Base-by-base conservation (phyloP, 306 rosid species). In the Delonix regia region DNA sequence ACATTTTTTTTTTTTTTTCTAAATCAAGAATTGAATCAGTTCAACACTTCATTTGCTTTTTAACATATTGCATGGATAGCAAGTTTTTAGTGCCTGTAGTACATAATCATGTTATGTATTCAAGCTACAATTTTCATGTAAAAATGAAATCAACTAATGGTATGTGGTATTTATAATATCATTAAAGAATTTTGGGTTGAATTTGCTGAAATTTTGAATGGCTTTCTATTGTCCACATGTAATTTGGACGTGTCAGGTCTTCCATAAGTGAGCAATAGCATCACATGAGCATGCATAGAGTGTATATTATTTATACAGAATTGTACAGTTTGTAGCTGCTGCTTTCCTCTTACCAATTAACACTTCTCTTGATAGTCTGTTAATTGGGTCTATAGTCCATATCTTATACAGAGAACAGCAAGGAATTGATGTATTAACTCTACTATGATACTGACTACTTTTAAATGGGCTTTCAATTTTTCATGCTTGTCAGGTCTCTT, bases 391-490 rank as follows among this genome's bases (percentile, higher is more conserved):
- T 19, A 21, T 51, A n/a, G 41, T 63, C 33, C 16, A 13, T 51
- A 39, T 55, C 47, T 70, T 15, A 55, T 47, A 48, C 25, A 62
- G 55, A 78, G 49, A 61, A 33, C 30, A 52, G 9, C 42, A 77
- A 79, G 65, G 76, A 52, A 42, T 74, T 73, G 72, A 52, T 41
- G 74, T 81, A 5, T 82, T 59, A 72, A 69, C 69, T 55, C 34
- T 44, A 49, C 3, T 74, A 74, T 47, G 21, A 70, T 81, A 13
- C 67, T 74, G 49, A 52, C 27, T 39, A 55, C 69, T 74, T 63
- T 82, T 64, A 71, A 49, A 75, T 49, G 78, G 80, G 73, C n/a
- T n/a, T n/a, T n/a, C n/a, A n/a, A n/a, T n/a, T 15, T 55, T 71
- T 82, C 64, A 49, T 65, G 49, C 81, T 74, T 83, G 61, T 75